Base-by-base conservation (phyloP, 345 rosid genomes). In the Brassica juncea region DNA sequence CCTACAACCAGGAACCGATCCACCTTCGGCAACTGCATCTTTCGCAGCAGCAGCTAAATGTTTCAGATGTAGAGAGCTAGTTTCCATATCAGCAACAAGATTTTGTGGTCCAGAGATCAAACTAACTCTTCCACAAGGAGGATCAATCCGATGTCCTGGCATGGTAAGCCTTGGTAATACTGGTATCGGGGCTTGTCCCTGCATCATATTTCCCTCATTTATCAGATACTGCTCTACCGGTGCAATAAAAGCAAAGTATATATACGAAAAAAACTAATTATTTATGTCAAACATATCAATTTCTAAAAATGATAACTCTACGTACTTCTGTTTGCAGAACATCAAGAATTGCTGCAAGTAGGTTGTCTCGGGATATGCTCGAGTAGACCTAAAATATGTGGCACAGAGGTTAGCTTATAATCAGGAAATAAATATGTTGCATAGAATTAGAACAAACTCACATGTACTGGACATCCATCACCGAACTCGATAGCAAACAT, bases 91-190 rank as follows among this genome's bases (percentile, higher is more conserved):
- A 75, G 85, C 82, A 79, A 84, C 70, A 77, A 82, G 85, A 61
- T 75, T 87, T 57, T 85, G 93, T 69, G 77, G 82, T 70, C 90
- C 92, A 66, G 68, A 49, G 62, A 83, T 82, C 78, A 89, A 76
- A 86, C 86, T 82, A 73, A 93, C 94, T 85, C 96, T 87, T 83
- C 99, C 99, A 77, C 97, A 93, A 64, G 99, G 99, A 8, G 98
- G 98, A 87, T 95, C 96, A 83, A 95, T 88, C 79, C 90, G 92
- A 84, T 95, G 99, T 82, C 99, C 99, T 75, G 99, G 99, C 97
- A 95, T 89, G 11, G 98, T 95, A 79, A 95, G 84, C 90, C 99
- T 89, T 59, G 99, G 98, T 83, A 91, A 86, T 25, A 95, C 86
- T 75, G 98, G 94, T 37, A 95, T 88, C 2, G 97, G 87, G 76